Evolutionary conservation across 2,329 filamentous ascomycete genomes (phyloP).

Genomic region (Aspergillus puulaauensis): DNA sequence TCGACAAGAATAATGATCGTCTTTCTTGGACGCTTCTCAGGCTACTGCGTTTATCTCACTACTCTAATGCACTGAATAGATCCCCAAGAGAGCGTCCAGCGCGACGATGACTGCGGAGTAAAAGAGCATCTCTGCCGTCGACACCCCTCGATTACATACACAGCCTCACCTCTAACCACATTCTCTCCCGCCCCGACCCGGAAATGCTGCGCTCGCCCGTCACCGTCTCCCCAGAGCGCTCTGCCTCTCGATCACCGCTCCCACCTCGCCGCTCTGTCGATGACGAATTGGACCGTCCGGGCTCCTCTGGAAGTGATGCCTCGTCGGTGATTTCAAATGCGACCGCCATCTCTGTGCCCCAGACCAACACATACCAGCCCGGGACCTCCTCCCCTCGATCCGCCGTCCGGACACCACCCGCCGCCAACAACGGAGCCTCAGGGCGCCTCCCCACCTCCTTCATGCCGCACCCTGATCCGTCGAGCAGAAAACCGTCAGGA

Average conservation of each 20-base stretch:
- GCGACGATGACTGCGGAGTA: background rate
- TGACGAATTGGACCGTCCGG: constrained; percentile 37
- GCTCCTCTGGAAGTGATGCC: constrained; percentile 48
- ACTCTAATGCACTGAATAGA: background rate
- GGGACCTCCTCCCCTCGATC: constrained; percentile 24
- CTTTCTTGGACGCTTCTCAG: constrained; percentile 1
- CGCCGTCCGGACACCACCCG: constrained; percentile 25
- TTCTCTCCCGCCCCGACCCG: background rate
- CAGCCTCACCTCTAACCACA: background rate
- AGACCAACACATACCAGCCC: constrained; percentile 30
- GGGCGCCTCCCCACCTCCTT: constrained; percentile 35
- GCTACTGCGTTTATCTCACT: background rate
- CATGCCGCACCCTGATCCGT: constrained; percentile 39
- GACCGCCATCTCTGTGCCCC: constrained; percentile 32
- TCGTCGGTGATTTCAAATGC: constrained; percentile 46
- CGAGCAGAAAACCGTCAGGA: constrained; percentile 38
- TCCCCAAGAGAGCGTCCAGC: background rate
- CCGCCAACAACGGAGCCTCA: constrained; percentile 33
- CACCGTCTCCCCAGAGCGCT: constrained; percentile 23
- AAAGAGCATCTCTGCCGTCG: background rate
- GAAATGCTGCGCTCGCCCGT: constrained; percentile 23
- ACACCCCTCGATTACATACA: constrained; percentile 11
- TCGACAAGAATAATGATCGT: constrained; percentile 6
- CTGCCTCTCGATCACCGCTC: constrained; percentile 19
- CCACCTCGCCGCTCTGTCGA: constrained; percentile 28